These are phyloP conservation scores for Penicillium verrucosum DNA, from an alignment of 2,329 filamentous ascomycete genomes.

Conservation along the genomic window DNA sequence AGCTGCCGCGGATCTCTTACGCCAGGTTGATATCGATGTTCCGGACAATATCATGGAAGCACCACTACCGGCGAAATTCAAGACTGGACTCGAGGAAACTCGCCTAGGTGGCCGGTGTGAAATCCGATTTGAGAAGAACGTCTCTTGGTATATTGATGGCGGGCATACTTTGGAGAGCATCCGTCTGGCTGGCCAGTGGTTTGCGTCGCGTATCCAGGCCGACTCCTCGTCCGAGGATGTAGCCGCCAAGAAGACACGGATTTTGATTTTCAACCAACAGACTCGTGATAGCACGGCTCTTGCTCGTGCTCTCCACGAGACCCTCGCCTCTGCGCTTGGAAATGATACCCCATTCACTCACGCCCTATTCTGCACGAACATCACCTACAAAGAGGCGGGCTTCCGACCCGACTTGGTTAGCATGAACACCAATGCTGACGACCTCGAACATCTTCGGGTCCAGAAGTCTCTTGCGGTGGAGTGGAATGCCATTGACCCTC, in stretches of 20 bases:
- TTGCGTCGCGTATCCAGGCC: slow-evolving; percentile 52
- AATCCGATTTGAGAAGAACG: slow-evolving; percentile 53
- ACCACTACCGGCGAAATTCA: slow-evolving; percentile 59
- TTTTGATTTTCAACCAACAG: slow-evolving; percentile 90
- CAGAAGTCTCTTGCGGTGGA: slow-evolving; percentile 64
- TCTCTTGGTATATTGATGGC: slow-evolving; percentile 80
- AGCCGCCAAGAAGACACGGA: slow-evolving; percentile 45
- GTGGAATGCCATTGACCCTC: slow-evolving; percentile 57
- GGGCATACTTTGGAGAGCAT: slow-evolving; percentile 86
- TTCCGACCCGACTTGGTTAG: slow-evolving; percentile 62
- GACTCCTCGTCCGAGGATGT: slow-evolving; percentile 32
- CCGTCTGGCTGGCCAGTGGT: slow-evolving; percentile 73
- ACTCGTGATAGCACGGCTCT: slow-evolving; percentile 70
- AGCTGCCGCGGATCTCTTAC: slow-evolving; percentile 41
- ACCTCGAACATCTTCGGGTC: slow-evolving; percentile 59
- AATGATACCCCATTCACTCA: slow-evolving; percentile 59
- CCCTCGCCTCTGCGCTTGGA: slow-evolving; percentile 46
- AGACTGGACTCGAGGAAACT: slow-evolving; percentile 63
- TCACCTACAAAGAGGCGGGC: slow-evolving; percentile 59
- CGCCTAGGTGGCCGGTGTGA: slow-evolving; percentile 76
- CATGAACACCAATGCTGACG: slow-evolving; percentile 57
- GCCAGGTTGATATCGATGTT: slow-evolving; percentile 35
- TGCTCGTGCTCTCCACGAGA: slow-evolving; percentile 60
- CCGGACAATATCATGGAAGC: slow-evolving; percentile 39
- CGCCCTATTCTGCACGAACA: slow-evolving; percentile 79